phyloP scores from a whole-genome alignment of 2,329 filamentous ascomycete genomes.

The Pyrenochaeta sp. region DNA sequence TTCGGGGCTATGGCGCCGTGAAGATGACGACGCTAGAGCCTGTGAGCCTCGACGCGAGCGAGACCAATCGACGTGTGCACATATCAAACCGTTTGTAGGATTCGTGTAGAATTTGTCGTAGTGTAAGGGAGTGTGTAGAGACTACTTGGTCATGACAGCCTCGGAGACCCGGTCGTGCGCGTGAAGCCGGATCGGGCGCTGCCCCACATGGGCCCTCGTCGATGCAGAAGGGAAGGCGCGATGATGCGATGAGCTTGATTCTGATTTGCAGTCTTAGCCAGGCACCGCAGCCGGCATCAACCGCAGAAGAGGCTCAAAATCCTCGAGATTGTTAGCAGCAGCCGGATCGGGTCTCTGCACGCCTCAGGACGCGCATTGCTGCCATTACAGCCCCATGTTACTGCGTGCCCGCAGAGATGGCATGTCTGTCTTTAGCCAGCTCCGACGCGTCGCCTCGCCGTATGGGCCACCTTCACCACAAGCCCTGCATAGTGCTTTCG shows the following conservation, averaged over 20 bases:
- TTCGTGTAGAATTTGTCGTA: no score
- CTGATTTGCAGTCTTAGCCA: constrained; percentile 21
- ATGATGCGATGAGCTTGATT: constrained; percentile 22
- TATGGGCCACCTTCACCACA: constrained; percentile 38
- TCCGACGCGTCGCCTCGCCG: constrained; percentile 37
- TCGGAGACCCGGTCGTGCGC: no score
- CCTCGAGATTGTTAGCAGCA: constrained; percentile 17
- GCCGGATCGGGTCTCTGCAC: constrained; percentile 21
- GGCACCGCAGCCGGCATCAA: constrained; percentile 29
- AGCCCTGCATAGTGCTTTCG: constrained; percentile 19
- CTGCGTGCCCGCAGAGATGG: constrained; percentile 45
- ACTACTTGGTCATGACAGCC: no score
- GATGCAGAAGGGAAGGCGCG: constrained; percentile 10
- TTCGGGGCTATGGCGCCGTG: constrained; percentile 5
- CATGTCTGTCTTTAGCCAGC: constrained; percentile 42
- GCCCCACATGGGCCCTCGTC: constrained; percentile 1
- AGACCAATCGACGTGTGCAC: background rate
- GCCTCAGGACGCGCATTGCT: constrained; percentile 26
- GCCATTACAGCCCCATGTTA: constrained; percentile 38
- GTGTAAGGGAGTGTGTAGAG: no score
- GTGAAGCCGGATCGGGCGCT: background rate
- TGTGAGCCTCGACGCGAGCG: background rate
- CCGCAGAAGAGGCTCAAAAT: constrained; percentile 33
- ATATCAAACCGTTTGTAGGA: background rate
- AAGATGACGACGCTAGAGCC: constrained; percentile 10